These are phyloP conservation scores for Meira nashicola DNA, from an alignment of 1,284 basidiomycete genomes.

Conservation along the genomic window DNA sequence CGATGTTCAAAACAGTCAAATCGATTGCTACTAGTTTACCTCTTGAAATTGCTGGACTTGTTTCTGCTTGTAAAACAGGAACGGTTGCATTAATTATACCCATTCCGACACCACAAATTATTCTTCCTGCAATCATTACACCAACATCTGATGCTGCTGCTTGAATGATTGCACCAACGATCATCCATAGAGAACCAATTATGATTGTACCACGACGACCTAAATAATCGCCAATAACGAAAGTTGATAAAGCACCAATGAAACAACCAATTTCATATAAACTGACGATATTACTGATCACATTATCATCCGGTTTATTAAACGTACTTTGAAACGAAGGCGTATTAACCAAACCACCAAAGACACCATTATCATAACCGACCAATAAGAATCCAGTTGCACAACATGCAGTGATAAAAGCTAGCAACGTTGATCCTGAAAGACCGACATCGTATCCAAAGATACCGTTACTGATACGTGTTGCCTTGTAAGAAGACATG, in stretches of 20 bases:
- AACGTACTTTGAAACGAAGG: slow-evolving; percentile 25
- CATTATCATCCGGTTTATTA: slow-evolving; percentile 25
- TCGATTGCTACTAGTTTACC: slow-evolving; percentile 7
- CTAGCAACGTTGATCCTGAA: slow-evolving; percentile 19
- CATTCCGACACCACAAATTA: slow-evolving; percentile 7
- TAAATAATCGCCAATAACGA: slow-evolving; percentile 1
- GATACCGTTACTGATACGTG: no score
- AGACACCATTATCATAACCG: slow-evolving; percentile 27
- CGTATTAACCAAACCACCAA: slow-evolving; percentile 19
- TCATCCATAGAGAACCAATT: not conserved
- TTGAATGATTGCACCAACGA: not conserved
- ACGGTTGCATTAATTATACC: slow-evolving; percentile 11
- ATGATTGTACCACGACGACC: slow-evolving; percentile 10
- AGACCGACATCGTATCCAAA: slow-evolving; percentile 20
- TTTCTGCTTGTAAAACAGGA: slow-evolving; percentile 8
- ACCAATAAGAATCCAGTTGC: slow-evolving; percentile 24
- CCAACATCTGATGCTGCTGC: not conserved
- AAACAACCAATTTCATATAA: slow-evolving; percentile 12
- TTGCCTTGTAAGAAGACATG: no score
- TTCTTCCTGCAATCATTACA: not conserved
- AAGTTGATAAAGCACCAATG: slow-evolving; percentile 12
- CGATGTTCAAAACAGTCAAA: slow-evolving; percentile 9
- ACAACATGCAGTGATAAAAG: slow-evolving; percentile 24
- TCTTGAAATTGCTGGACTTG: not conserved
- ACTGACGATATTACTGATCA: slow-evolving; percentile 29